Percentiles rank a stretch among this genome's conserved stretches.
phyloP scores from a whole-genome alignment of 805 yeast genomes.

The Candida argentea region DNA sequence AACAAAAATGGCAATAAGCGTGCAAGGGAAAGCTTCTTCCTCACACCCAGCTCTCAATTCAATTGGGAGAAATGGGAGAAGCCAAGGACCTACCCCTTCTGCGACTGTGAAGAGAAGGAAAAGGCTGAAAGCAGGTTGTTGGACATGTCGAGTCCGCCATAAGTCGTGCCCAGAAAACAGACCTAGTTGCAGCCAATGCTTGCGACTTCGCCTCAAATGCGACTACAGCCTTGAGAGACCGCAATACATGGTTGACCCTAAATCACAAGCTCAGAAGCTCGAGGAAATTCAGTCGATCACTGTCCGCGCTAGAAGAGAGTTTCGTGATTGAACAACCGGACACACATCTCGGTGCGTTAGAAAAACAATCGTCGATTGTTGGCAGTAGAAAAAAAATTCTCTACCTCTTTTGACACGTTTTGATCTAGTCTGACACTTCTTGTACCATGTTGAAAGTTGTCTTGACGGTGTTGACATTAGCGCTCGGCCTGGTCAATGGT shows the following conservation, averaged over 20 bases:
- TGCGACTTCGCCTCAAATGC: conserved; percentile 45
- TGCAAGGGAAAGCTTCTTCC: too few species aligned
- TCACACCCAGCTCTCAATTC: too few species aligned
- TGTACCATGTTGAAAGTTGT: conserved; percentile 7
- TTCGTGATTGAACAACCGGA: too few species aligned
- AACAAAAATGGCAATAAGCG: too few species aligned
- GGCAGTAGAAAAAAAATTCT: neutral
- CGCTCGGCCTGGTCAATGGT: conserved; percentile 26
- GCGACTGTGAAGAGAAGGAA: conserved; percentile 7
- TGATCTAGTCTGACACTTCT: too few species aligned
- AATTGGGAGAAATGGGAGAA: too few species aligned
- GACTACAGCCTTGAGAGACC: conserved; percentile 46
- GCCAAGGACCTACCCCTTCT: too few species aligned
- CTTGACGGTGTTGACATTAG: conserved; percentile 9
- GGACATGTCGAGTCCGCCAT: conserved; percentile 70
- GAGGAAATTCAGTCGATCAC: conserved; percentile 38
- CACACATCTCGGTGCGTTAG: too few species aligned
- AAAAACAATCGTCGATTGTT: too few species aligned
- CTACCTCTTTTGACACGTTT: too few species aligned
- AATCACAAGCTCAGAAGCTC: conserved; percentile 34
- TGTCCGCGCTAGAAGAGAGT: conserved; percentile 23
- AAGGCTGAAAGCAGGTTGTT: conserved; percentile 55
- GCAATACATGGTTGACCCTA: conserved; percentile 37
- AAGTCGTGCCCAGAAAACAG: conserved; percentile 62
- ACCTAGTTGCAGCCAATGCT: conserved; percentile 53